Conservation (phyloP, 495 filamentous ascomycete species). For the Penicillium alfredii region DNA sequence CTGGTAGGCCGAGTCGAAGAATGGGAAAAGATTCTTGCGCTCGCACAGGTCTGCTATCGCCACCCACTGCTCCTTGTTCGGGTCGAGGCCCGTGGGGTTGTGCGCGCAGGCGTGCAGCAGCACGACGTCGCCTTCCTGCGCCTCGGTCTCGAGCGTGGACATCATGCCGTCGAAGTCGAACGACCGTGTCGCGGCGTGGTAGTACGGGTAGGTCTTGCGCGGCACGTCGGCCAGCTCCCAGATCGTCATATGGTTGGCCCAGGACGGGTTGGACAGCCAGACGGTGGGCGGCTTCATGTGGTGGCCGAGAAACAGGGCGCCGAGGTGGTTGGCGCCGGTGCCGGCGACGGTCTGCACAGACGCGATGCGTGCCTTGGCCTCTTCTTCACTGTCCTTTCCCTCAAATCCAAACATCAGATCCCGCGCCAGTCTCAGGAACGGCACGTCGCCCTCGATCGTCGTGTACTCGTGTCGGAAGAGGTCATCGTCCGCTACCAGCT, state of each 20-base stretch:
- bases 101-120: slow-evolving; percentile 51
- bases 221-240: slow-evolving; percentile 41
- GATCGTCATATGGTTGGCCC: slow-evolving; percentile 46
- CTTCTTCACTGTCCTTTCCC: slow-evolving; percentile 20
- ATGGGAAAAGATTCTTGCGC: slow-evolving; percentile 47
- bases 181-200: slow-evolving; percentile 37
- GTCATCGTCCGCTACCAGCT: slow-evolving; percentile 32
- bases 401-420: slow-evolving; percentile 46
- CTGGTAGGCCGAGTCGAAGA: slow-evolving; percentile 54
- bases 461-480: slow-evolving; percentile 44
- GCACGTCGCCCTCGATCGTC: slow-evolving; percentile 42
- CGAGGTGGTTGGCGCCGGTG: slow-evolving; percentile 85
- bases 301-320: slow-evolving; percentile 72
- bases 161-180: slow-evolving; percentile 46
- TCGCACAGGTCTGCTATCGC: slow-evolving; percentile 46
- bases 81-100: slow-evolving; percentile 52
- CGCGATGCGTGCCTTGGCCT: slow-evolving; percentile 34
- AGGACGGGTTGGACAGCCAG: slow-evolving; percentile 46
- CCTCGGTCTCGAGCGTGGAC: slow-evolving; percentile 36
- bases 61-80: slow-evolving; percentile 48
- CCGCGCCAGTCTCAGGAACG: slow-evolving; percentile 38
- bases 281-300: slow-evolving; percentile 42
- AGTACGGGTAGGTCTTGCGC: slow-evolving; percentile 47
- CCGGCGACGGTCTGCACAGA: slow-evolving; percentile 78
- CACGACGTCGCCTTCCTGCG: slow-evolving; percentile 39